phyloP scores from a whole-genome alignment of 2,329 filamentous ascomycete species.

The Penicillium freii region DNA sequence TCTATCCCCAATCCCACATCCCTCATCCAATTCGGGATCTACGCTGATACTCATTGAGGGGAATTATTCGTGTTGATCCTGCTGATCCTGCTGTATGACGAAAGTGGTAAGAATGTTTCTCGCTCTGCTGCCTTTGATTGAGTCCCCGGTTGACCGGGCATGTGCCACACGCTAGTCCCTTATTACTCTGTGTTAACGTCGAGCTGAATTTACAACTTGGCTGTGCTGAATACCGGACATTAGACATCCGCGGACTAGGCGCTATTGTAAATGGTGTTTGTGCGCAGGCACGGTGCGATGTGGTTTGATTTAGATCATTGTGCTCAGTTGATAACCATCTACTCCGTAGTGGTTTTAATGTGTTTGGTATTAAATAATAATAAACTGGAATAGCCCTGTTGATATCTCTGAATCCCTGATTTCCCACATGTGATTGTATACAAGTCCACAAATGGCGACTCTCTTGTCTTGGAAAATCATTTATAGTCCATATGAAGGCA shows the following conservation, averaged over 20 bases:
- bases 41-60: neutral
- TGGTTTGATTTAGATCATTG: neutral
- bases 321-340: neutral
- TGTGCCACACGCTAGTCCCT: constrained; percentile 12
- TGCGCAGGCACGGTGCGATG: neutral
- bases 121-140: constrained; percentile 4
- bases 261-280: constrained; percentile 3
- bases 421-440: neutral
- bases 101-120: constrained; percentile 9
- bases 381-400: neutral
- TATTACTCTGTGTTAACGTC: constrained; percentile 23
- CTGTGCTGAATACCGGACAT: neutral
- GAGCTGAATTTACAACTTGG: constrained; percentile 13
- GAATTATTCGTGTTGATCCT: neutral
- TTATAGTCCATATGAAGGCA: neutral
- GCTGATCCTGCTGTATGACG: constrained; percentile 12
- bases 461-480: neutral
- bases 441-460: neutral
- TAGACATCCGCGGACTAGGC: neutral
- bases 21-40: neutral
- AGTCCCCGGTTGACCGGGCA: constrained; percentile 1
- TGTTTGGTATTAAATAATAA: neutral
- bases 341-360: neutral
- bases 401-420: neutral
- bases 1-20: neutral